phyloP scores from a whole-genome alignment of 1,139 yeast species.

The Taiozyma onychis region DNA sequence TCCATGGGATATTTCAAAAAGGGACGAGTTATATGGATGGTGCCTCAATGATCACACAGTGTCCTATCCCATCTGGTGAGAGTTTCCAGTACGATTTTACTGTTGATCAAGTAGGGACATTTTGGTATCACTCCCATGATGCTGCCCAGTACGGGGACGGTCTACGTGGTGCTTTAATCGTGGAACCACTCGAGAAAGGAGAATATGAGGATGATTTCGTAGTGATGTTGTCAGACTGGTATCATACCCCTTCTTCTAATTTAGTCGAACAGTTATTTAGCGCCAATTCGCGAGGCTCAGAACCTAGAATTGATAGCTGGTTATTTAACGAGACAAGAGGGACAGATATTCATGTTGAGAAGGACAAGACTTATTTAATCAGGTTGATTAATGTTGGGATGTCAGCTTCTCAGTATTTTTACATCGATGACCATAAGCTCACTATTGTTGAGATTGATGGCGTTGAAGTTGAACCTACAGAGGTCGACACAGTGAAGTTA shows the following conservation, averaged over 20 bases:
- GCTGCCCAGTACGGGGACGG: conserved; percentile 56
- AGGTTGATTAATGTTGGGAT: conserved; percentile 50
- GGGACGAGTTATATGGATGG: conserved; percentile 52
- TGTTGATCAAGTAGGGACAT: conserved; percentile 49
- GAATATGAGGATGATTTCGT: conserved; percentile 46
- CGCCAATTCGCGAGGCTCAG: conserved; percentile 43
- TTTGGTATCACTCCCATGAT: conserved; percentile 60
- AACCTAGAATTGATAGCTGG: conserved; percentile 47
- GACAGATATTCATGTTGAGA: conserved; percentile 40
- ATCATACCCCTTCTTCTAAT: conserved; percentile 35
- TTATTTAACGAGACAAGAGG: conserved; percentile 47
- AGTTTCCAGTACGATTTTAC: conserved; percentile 45
- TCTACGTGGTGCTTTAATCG: conserved; percentile 48
- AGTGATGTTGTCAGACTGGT: conserved; percentile 45
- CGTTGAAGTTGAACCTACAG: conserved; percentile 51
- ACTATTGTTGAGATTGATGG: conserved; percentile 68
- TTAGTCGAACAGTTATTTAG: conserved; percentile 34
- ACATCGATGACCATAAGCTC: conserved; percentile 49
- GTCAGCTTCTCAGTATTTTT: conserved; percentile 48
- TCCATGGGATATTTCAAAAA: conserved; percentile 50
- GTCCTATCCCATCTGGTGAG: conserved; percentile 53
- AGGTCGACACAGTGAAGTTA: conserved; percentile 50
- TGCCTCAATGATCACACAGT: conserved; percentile 52
- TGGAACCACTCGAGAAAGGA: conserved; percentile 32
- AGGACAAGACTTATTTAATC: conserved; percentile 43